Conservation (phyloP, 1,284 basidiomycete species). For the Puccinia horiana region DNA sequence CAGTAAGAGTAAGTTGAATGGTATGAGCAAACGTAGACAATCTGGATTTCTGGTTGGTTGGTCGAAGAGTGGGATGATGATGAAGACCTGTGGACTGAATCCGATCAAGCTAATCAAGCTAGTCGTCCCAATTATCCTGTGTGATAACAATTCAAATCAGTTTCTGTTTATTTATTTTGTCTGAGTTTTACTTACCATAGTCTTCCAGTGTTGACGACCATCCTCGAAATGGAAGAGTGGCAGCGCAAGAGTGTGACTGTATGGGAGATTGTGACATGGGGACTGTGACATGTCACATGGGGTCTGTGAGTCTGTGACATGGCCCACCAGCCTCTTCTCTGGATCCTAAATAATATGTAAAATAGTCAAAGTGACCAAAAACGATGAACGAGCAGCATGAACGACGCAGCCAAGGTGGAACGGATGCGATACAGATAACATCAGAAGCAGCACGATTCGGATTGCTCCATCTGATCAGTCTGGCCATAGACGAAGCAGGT, state of each 20-base stretch:
- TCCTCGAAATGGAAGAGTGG: neutral
- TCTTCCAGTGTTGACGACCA: neutral
- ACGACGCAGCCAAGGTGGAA: neutral
- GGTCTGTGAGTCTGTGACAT: neutral
- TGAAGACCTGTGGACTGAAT: constrained; percentile 81
- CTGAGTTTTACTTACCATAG: neutral
- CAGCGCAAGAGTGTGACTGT: neutral
- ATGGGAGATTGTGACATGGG: neutral
- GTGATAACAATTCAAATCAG: neutral
- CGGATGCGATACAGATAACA: neutral
- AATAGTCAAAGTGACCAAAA: neutral
- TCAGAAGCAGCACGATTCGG: constrained; percentile 24
- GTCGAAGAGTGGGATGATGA: constrained; percentile 76
- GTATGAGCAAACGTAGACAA: constrained; percentile 71
- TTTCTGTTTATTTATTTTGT: neutral
- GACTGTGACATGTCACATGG: too few relatives aligned
- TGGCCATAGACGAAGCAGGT: constrained; percentile 10
- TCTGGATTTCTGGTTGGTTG: constrained; percentile 70
- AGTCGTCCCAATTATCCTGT: constrained; percentile 66
- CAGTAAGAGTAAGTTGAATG: constrained; percentile 78
- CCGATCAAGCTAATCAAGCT: constrained; percentile 82
- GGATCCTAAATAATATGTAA: neutral
- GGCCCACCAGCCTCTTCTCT: neutral
- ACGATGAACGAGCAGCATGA: neutral
- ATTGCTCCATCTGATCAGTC: constrained; percentile 26